Evolutionary conservation across 768 basidiomycete species (phyloP), one percentile per base, ranked within the genome.

Genomic region (Kwoniella heveanensis): DNA sequence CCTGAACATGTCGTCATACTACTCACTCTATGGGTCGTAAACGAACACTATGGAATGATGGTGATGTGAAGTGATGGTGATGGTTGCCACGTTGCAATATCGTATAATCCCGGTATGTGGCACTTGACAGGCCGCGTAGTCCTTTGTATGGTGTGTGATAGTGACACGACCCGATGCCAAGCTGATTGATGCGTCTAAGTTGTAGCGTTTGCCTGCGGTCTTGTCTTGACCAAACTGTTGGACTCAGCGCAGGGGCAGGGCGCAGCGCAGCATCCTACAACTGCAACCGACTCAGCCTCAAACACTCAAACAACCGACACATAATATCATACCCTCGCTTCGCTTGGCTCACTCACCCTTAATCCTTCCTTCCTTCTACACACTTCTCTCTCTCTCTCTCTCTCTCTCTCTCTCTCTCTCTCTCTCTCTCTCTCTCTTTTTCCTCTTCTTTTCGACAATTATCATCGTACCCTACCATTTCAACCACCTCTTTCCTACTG

Each of bases 1-100:
- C 39, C 39, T 44, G 39, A 44, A 13, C 15, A 44, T 44, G 39
- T 44, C 39, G 39, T 44, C 39, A 44, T 44, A 44, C 39, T 44
- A 19, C 15, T 3, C 13, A 32, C 13, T 5, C 5, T 32, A 32
- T 32, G 32, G 17, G 10, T 3, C 3, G 6, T 44, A 44, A 44
- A 44, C 39, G 39, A 44, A 44, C 39, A 44, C 39, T 4, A 44
- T 17, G 10, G 39, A 44, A 44, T 17, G 39, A 44, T 44, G 17
- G 39, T 17, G 4, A 44, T 44, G 32, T n/a, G 32, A 44, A 44
- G 39, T 19, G 3, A 44, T 44, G 10, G 4, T 44, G 17, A 19
- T 44, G 17, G 39, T 6, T 44, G 39, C 39, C 39, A 44, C 39
- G 39, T 44, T 44, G 39, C 39, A 44, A 36, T 19, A 44, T 44